These are phyloP conservation scores for Schizothecium vesticola DNA, from an alignment of 495 filamentous ascomycete species.

Conservation along the genomic window DNA sequence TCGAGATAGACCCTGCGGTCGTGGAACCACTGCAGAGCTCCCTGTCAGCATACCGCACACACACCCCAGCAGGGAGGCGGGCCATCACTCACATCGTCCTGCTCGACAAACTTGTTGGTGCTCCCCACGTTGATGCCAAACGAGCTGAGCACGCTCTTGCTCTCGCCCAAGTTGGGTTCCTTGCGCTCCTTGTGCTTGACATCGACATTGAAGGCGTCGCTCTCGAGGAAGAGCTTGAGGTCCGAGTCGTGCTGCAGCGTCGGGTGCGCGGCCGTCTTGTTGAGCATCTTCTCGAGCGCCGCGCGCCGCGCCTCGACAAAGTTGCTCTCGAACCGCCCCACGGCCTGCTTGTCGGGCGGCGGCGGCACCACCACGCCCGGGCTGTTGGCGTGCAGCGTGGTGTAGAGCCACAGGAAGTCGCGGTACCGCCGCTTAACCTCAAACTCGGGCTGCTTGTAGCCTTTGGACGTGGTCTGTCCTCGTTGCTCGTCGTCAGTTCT, in stretches of 20 bases:
- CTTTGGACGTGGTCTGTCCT: conserved; percentile 83
- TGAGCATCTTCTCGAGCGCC: conserved; percentile 92
- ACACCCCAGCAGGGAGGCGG: not conserved
- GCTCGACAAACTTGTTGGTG: conserved; percentile 86
- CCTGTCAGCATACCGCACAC: conserved; percentile 3
- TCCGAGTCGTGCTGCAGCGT: conserved; percentile 90
- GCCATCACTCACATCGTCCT: conserved; percentile 73
- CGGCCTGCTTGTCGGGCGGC: conserved; percentile 95
- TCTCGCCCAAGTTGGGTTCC: conserved; percentile 79
- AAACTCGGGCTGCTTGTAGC: conserved; percentile 85
- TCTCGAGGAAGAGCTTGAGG: conserved; percentile 93
- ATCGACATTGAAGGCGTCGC: conserved; percentile 89
- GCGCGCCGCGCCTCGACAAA: conserved; percentile 90
- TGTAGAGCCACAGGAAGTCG: conserved; percentile 97
- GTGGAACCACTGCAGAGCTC: conserved; percentile 75
- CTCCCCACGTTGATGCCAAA: conserved; percentile 71
- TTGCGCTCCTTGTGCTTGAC: conserved; percentile 96
- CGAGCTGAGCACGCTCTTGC: conserved; percentile 85
- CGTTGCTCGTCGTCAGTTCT: conserved; percentile 1
- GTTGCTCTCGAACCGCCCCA: conserved; percentile 92
- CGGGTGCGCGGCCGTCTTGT: conserved; percentile 86
- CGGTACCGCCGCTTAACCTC: conserved; percentile 87
- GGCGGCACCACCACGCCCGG: conserved; percentile 93
- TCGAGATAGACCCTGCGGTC: conserved; percentile 92
- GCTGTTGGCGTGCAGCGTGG: conserved; percentile 84